Evolutionary conservation across 768 basidiomycete genomes (phyloP), one percentile per base, ranked within the genome.

Genomic region (Wakefieldia striispora): DNA sequence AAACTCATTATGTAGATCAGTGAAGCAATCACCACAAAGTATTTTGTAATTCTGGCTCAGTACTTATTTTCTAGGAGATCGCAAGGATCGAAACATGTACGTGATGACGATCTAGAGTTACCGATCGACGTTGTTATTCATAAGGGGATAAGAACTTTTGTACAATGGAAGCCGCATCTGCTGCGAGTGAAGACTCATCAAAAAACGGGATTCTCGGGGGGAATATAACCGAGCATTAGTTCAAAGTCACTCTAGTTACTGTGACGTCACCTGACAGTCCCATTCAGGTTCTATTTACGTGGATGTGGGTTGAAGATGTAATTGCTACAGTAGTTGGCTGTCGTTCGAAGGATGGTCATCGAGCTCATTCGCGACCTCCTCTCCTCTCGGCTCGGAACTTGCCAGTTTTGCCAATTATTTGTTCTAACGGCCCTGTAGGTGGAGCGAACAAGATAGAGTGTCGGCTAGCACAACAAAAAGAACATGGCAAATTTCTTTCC

Each of bases 221-320:
- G 4, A 33, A 33, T 33, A 14, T 12, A 29, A 12, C 13, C 29
- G 29, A 29, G 29, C 2, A 29, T 12, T 12, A 29, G 29, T 29
- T 29, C 29, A 12, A 12, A 29, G 29, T 29, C 29, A 26, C 6
- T 6, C 1, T 33, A 33, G 33, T 33, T 14, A 33, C 33, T 33
- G 14, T 33, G 33, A 33, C 33, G 33, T 33, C 33, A 40, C 47
- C 35, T 16, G 31, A 31, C 31, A n/a, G n/a, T n/a, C 42, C 34
- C 45, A 45, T 53, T 34, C 35, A 12, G 35, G 43, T 26, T 23
- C 14, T 43, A n/a, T 39, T 57, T 63, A 57, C 55, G 33, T 33
- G 33, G 14, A 33, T 33, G 33, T 33, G 33, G 33, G 53, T 51
- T 26, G 9, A 47, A 50, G 31, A 48, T 61, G 58, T 64, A 61